phyloP scores from a whole-genome alignment of 2,329 filamentous ascomycete genomes.

The Fusarium sp. region DNA sequence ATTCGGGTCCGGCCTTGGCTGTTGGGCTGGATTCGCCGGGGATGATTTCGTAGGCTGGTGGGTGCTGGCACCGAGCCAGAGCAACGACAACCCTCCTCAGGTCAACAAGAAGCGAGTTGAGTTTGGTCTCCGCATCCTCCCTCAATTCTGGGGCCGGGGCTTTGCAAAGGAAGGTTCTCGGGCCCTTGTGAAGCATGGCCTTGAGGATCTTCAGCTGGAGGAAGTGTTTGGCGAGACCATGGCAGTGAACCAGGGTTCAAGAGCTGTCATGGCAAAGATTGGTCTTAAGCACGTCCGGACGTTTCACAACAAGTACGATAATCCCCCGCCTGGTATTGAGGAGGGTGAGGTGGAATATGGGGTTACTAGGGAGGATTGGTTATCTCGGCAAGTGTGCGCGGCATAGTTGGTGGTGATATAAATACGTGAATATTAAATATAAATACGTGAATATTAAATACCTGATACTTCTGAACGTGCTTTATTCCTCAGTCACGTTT shows the following conservation, averaged over 20 bases:
- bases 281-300: slow-evolving; percentile 41
- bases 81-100: slow-evolving; percentile 21
- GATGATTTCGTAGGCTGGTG: slow-evolving; percentile 51
- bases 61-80: slow-evolving; percentile 45
- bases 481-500: neutral
- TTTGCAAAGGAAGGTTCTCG: slow-evolving; percentile 50
- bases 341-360: slow-evolving; percentile 47
- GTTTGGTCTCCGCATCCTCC: slow-evolving; percentile 48
- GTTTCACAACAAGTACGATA: slow-evolving; percentile 46
- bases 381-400: slow-evolving; percentile 15
- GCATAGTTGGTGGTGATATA: slow-evolving; percentile 8
- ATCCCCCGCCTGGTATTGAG: slow-evolving; percentile 43
- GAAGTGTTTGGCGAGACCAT: slow-evolving; percentile 49
- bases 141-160: slow-evolving; percentile 49
- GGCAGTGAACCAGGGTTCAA: slow-evolving; percentile 49
- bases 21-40: slow-evolving; percentile 38
- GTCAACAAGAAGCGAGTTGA: slow-evolving; percentile 37
- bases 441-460: too few species aligned
- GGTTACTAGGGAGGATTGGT: slow-evolving; percentile 42
- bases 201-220: slow-evolving; percentile 45
- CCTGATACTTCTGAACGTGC: neutral
- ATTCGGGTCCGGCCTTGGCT: slow-evolving; percentile 37
- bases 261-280: slow-evolving; percentile 39
- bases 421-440: too few species aligned
- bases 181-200: slow-evolving; percentile 48